Evolutionary conservation across 495 filamentous ascomycete species (phyloP).

Genomic region (Daldinia caldariorum): DNA sequence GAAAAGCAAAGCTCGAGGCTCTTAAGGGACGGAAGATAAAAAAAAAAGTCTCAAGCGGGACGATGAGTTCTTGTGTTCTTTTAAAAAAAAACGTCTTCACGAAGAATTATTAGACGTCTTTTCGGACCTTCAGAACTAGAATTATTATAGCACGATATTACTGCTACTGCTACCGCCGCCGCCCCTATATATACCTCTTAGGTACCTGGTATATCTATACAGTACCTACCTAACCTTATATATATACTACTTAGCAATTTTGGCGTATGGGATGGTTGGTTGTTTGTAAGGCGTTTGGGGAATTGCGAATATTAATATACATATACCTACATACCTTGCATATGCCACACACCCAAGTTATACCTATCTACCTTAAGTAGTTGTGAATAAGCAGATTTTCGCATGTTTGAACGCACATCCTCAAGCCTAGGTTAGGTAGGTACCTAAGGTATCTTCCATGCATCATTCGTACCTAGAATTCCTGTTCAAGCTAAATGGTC

Average conservation of each 20-base stretch:
- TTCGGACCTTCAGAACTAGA: slow-evolving; percentile 10
- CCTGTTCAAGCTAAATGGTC: too few species aligned
- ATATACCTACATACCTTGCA: not conserved
- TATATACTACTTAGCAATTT: slow-evolving; percentile 18
- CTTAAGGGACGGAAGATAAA: slow-evolving; percentile 27
- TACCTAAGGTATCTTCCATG: too few species aligned
- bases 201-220: too few species aligned
- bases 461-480: too few species aligned
- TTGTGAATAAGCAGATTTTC: too few species aligned
- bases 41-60: slow-evolving; percentile 4
- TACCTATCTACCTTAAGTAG: too few species aligned
- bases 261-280: slow-evolving; percentile 33
- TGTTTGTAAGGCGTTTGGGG: slow-evolving; percentile 36
- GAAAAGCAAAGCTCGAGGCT: slow-evolving; percentile 35
- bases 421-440: too few species aligned
- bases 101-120: not conserved
- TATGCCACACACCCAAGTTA: not conserved
- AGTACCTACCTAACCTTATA: too few species aligned
- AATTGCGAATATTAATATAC: slow-evolving; percentile 32
- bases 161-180: not conserved
- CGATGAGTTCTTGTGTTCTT: slow-evolving; percentile 1
- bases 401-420: too few species aligned
- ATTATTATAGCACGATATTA: not conserved
- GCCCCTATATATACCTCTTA: slow-evolving; percentile 24
- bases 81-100: not conserved